Evolutionary conservation across 345 rosid genomes (phyloP), one percentile per base, ranked within the genome.

Genomic region (Capsella bursapastoris): DNA sequence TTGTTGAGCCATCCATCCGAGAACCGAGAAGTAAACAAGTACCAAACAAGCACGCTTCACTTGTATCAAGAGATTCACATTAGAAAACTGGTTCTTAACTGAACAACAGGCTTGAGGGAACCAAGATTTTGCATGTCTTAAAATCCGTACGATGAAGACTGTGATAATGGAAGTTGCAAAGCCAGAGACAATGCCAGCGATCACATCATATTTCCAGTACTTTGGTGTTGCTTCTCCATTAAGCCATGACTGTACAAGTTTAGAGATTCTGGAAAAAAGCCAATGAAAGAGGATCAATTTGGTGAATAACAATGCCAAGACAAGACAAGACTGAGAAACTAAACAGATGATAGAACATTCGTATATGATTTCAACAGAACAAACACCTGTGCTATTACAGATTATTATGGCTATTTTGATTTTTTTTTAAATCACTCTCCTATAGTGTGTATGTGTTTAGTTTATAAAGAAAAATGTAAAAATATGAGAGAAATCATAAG

Each of bases 11-110:
- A 91, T 77, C 97, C 87, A 89, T 62, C 92, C 83, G 12, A 82
- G 64, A 64, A 86, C 29, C 15, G 86, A 86, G 37, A 87, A 72
- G 84, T 86, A 89, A 7, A 82, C 85, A 56, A 86, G 64, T 3
- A 86, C 76, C 64, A 91, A 86, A 79, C 88, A 87, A 40, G 72
- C 81, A n/a, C 92, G 90, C 80, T 74, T 91, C 48, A 85, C 51
- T 53, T 70, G 80, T 14, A 73, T 74, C 72, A 67, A 13, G 15
- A 64, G 25, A 48, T 65, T 56, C 70, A 75, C 71, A 37, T 71
- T 72, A 32, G 56, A 55, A 66, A 71, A 37, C 57, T 49, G 51
- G n/a, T 48, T 80, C 41, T 35, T 75, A 27, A 72, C 27, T 47
- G 77, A 68, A 57, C 49, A 47, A 66, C 51, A 72, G 25, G 79